Base-by-base conservation (phyloP, 2,329 filamentous ascomycete genomes). In the Aspergillus pseudoviridinutans region DNA sequence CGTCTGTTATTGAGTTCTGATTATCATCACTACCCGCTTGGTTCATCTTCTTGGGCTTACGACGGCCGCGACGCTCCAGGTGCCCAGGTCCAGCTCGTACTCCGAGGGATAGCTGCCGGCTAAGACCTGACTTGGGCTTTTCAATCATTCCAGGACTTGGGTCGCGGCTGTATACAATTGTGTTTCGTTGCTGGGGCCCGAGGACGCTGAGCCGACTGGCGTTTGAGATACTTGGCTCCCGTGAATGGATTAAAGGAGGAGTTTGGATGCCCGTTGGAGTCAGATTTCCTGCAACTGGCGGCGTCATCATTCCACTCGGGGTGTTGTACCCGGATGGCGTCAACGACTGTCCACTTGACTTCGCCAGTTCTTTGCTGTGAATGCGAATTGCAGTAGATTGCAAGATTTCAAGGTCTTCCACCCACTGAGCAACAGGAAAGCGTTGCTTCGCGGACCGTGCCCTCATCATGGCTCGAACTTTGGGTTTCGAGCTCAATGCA, bases 401-500 rank as follows among this genome's bases (percentile, higher is more conserved):
- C 20, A 88, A 77, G 44, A 82, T 84, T 60, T 87, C 85, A 9
- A 88, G 74, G 59, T 86, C 84, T 64, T 87, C 82, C 53, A 87
- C 78, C 86, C 86, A 88, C 65, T 87, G 84, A 3, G 82, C 83
- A 14, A 88, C 85, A 17, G 86, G 86, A 73, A 88, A 88, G 29
- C 86, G 80, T 66, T 88, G 86, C 63, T 84, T 84, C 4, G 83
- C 84, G 22, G 84, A 86, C 57, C 84, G 79, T 42, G 85, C 86
- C 67, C 86, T 79, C 86, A 88, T 88, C 65, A 82, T 77, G 1
- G 82, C 82, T 55, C 86, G 76, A 27, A 81, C 81, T 38, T 83
- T 76, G 14, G 73, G 72, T 61, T 82, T 83, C 1, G 84, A 86
- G 54, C 77, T 81, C 54, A 88, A 69, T 1, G 86, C 86, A 53